Conservation (phyloP, 768 basidiomycete genomes). For the Xanthoconium purpureum region DNA sequence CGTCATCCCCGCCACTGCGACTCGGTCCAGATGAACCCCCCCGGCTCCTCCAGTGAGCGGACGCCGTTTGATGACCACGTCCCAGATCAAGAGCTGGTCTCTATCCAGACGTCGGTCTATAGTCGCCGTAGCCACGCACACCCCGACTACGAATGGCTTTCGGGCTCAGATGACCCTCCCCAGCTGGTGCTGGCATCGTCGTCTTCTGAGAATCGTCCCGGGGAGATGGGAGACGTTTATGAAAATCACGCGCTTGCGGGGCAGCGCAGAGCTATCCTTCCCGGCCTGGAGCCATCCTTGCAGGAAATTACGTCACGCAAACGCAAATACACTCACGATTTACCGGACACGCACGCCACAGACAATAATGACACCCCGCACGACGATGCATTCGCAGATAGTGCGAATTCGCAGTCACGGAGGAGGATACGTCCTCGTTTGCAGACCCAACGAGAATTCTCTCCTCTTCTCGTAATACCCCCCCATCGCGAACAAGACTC, state of each 20-base stretch:
- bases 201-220: not conserved
- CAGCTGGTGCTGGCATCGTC: not conserved
- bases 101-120: not conserved
- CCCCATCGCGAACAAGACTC: not conserved
- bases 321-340: constrained; percentile 15
- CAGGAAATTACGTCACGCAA: constrained; percentile 8
- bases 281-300: not conserved
- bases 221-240: not conserved
- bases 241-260: not conserved
- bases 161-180: not conserved
- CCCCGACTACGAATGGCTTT: not conserved
- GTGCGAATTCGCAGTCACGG: not conserved
- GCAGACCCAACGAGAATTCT: constrained; percentile 11
- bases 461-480: constrained; percentile 24
- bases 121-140: not conserved
- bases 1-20: not conserved
- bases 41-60: not conserved
- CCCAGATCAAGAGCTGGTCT: not conserved
- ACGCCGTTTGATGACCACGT: not conserved
- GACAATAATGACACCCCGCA: not conserved
- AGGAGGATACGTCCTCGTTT: constrained; percentile 11
- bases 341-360: not conserved
- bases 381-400: not conserved
- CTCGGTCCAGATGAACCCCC: not conserved
- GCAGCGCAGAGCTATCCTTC: not conserved